A percentile compares a stretch with the other conserved stretches of the same genome.
These are phyloP conservation scores for Cajanus cajan DNA, from an alignment of 306 rosid genomes.

Conservation along the genomic window DNA sequence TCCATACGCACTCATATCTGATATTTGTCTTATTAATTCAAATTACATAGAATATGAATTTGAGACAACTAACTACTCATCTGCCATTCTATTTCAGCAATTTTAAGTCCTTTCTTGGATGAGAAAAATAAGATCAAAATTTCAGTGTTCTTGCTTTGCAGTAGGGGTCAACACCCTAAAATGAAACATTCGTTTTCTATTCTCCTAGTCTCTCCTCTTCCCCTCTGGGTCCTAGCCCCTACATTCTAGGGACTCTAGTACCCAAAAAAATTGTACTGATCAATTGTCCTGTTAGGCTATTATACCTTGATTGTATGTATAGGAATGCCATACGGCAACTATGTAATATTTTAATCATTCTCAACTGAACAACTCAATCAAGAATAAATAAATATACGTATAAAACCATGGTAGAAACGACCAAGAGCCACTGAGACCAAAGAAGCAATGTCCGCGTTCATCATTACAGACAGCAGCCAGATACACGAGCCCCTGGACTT, in stretches of 20 bases:
- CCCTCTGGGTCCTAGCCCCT: neutral
- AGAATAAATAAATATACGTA: neutral
- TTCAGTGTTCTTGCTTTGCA: neutral
- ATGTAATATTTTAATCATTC: neutral
- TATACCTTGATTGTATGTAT: neutral
- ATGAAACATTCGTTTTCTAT: neutral
- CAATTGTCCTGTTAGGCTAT: neutral
- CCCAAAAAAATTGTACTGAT: neutral
- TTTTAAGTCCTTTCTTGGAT: neutral
- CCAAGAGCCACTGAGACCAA: neutral
- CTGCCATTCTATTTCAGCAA: neutral
- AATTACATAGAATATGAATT: neutral
- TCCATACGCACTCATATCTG: neutral
- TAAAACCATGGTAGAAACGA: neutral
- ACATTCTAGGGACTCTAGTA: neutral
- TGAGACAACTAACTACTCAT: neutral
- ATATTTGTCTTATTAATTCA: neutral
- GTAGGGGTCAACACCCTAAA: neutral
- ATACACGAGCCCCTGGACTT: neutral
- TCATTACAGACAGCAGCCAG: neutral
- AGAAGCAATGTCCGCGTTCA: neutral
- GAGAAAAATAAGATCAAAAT: neutral
- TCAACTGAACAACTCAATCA: neutral
- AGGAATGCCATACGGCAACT: neutral
- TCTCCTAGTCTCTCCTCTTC: neutral